Conservation (phyloP, 108 stramenopile species). For the Parietichytrium sp. region DNA sequence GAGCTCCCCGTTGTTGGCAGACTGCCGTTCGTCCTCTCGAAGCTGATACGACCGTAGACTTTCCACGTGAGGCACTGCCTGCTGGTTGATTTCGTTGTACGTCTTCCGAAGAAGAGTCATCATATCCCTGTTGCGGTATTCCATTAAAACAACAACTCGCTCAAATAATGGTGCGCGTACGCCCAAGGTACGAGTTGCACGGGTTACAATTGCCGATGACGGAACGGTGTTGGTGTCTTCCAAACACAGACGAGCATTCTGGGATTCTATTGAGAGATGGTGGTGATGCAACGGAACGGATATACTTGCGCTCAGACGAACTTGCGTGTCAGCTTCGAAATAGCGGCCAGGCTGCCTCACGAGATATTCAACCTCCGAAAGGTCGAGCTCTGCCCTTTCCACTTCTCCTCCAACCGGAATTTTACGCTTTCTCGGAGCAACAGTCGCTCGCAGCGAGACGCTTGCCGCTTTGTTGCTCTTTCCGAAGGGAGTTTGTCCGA, state of each 20-base stretch:
- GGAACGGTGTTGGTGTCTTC: no score
- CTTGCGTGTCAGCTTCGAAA: conserved; percentile 14
- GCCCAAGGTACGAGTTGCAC: not conserved
- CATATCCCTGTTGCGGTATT: not conserved
- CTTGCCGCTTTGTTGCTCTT: not conserved
- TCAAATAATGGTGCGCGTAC: not conserved
- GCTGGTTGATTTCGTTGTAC: not conserved
- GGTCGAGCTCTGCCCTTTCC: not conserved
- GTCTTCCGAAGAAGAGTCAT: not conserved
- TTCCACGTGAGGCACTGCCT: not conserved
- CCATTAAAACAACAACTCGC: not conserved
- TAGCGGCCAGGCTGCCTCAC: conserved; percentile 31
- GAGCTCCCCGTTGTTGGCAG: not conserved
- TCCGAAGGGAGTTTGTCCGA: not conserved
- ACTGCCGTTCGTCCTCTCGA: not conserved
- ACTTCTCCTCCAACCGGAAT: not conserved
- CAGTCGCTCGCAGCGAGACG: not conserved
- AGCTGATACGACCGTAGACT: conserved; percentile 22
- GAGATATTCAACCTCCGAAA: not conserved
- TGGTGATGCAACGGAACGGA: not conserved
- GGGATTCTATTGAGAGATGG: not conserved
- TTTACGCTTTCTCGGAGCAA: not conserved
- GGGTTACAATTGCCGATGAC: no score
- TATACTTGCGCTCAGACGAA: not conserved
- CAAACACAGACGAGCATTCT: no score